These are phyloP conservation scores for Acanthamoeba lenticulata DNA, from an alignment of 208 protist genomes.

Conservation along the genomic window DNA sequence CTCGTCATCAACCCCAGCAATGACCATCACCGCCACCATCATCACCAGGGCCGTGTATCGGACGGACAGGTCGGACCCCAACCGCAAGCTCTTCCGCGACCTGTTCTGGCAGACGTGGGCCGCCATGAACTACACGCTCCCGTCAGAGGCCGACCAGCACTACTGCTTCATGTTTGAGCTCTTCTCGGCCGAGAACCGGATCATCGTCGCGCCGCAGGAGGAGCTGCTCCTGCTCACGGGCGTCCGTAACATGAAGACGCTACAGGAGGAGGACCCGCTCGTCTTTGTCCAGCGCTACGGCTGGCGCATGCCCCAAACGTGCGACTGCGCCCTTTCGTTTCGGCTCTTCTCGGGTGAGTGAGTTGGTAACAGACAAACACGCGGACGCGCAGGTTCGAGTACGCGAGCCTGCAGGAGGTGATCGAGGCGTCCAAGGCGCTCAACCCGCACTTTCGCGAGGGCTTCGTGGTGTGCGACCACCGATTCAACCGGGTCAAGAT, in stretches of 20 bases:
- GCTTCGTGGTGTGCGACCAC: constrained; percentile 17
- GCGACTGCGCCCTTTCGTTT: not conserved
- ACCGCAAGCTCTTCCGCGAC: not conserved
- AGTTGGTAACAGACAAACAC: not conserved
- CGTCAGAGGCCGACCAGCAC: not conserved
- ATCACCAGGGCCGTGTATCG: not conserved
- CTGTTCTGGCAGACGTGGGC: constrained; percentile 26
- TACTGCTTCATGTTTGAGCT: constrained; percentile 49
- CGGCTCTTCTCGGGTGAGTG: not conserved
- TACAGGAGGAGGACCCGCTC: not conserved
- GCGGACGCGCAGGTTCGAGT: not conserved
- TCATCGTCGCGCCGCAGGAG: not conserved
- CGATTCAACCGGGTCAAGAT: not conserved
- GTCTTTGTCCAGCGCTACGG: constrained; percentile 1
- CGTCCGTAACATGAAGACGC: not conserved
- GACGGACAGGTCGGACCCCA: not conserved
- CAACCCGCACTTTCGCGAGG: not conserved
- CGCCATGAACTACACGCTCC: not conserved
- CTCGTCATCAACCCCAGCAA: not conserved
- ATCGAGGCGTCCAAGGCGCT: not conserved
- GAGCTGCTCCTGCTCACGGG: not conserved
- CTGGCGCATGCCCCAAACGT: constrained; percentile 10
- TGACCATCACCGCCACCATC: not conserved
- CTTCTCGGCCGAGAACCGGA: constrained; percentile 24
- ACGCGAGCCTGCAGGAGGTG: not conserved